phyloP scores from a whole-genome alignment of 208 protist species.

The Novymonas esmeraldas region DNA sequence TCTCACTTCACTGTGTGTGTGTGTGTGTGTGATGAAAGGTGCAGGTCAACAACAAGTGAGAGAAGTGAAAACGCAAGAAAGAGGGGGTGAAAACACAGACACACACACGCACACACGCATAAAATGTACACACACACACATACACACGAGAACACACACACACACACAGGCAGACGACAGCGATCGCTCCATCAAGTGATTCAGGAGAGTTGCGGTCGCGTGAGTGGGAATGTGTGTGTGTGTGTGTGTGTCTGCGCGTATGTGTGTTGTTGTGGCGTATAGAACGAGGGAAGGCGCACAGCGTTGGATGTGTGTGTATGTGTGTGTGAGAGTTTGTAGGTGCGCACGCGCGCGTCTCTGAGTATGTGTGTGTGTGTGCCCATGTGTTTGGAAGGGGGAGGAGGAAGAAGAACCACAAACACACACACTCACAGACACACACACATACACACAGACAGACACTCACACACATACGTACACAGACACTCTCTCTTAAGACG shows the following conservation, averaged over 20 bases:
- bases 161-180: not conserved
- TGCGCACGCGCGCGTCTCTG: too few relatives aligned
- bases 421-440: not conserved
- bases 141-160: not conserved
- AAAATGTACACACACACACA: not conserved
- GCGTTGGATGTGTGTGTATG: too few relatives aligned
- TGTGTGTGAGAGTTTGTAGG: too few relatives aligned
- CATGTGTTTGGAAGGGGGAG: too few relatives aligned
- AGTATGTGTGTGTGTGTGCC: too few relatives aligned
- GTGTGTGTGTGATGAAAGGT: not conserved
- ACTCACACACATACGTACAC: not conserved
- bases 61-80: not conserved
- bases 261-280: too few relatives aligned
- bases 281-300: too few relatives aligned
- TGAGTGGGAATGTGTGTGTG: too few relatives aligned
- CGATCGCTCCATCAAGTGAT: too few relatives aligned
- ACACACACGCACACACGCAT: not conserved
- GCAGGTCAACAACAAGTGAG: not conserved
- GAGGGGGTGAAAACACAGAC: not conserved
- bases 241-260: too few relatives aligned
- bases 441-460: not conserved
- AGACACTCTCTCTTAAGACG: too few relatives aligned
- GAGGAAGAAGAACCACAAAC: not conserved
- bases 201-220: too few relatives aligned
- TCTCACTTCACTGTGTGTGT: not conserved